Evolutionary conservation across 2,329 filamentous ascomycete species (phyloP), one percentile per base, ranked within the genome.

Genomic region (Exophiala mesophila): DNA sequence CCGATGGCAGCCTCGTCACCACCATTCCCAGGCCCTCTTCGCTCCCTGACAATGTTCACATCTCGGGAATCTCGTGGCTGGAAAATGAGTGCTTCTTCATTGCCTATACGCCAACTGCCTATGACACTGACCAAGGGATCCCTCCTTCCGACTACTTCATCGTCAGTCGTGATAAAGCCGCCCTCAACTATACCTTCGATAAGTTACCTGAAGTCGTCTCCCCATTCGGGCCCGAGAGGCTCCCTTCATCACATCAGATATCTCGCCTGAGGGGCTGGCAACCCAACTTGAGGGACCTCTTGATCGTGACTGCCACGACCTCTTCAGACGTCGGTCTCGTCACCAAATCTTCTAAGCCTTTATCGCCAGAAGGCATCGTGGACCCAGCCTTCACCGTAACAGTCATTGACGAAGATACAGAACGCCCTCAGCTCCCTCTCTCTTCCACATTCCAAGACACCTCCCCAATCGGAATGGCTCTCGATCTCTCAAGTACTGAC

Each of bases 401-500:
- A 6, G 81, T 78, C 57, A 75, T 85, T 59, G 73, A 77, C 24
- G 82, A 85, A 58, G 89, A 94, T 59, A 80, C 80, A 2, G 78
- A 78, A 50, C 77, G 85, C 50, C 88, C 89, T 3, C 78, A 80
- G 31, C 69, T 96, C 17, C 88, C 88, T 1, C 77, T 88, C 70
- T 77, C 73, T 2, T 77, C 80, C 26, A 62, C 63, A 6, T 75
- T 75, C 23, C 70, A 77, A 44, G 89, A 92, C 38, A 90, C 87
- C 1, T 80, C 79, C 23, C 77, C 87, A 1, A 78, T 97, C 54
- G 92, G 92, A 36, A 72, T 87, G 52, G 80, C 80, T 0, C 64
- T 96, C 33, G 92, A 98, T 62, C 68, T 96, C n/a, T 94, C 89
- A 1, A 78, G 78, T 59, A 85, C 77, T 45, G 84, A 90, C 39